Base-by-base conservation (phyloP, 2,329 filamentous ascomycete species). In the Xylaria sp. region DNA sequence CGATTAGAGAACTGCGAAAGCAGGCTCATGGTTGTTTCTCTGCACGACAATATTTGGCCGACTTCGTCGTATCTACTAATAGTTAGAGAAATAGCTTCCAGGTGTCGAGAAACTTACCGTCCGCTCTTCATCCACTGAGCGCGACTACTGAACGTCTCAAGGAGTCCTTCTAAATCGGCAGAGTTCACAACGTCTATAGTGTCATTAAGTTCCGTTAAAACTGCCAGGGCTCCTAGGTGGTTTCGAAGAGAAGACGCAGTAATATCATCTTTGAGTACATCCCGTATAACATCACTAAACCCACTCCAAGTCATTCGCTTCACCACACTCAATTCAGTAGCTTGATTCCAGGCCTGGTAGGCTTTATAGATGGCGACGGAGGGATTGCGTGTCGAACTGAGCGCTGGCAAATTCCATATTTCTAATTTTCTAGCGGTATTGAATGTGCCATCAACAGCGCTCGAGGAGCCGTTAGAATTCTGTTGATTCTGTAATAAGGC, bases 361-460 rank as follows among this genome's bases (percentile, higher is more conserved):
- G 90, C 89, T 74, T 90, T 91, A 80, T 97, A 97, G 0, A 95
- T 83, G 0, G 88, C 90, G 3, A 91, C 89, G 1, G 90, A 84
- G 63, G 91, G 88, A 34, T 88, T 90, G 13, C 85, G 83, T 57
- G 86, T 87, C 2, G 84, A 81, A 8, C 85, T 83, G 0, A 94
- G 92, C 0, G 90, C 89, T 15, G 93, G 92, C 23, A 98, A 85
- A 76, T 97, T 94, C 96, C 96, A 99, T 75, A 95, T 91, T 72
- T 96, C 94, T 18, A 98, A 83, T 71, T 91, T 91, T 67, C 93
- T 88, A 23, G 94, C 94, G 6, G 93, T 93, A 61, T 89, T 87
- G 70, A 97, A 91, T 61, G 93, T 93, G 69, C 87, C 91, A 55
- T 93, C 90, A 8, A 92, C 82, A 0, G 88, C 88, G 8, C 85